Percentiles rank a stretch among this genome's conserved stretches.
Conservation (phyloP, 176 grass and related monocot species). For the Lolium multiflorum region DNA sequence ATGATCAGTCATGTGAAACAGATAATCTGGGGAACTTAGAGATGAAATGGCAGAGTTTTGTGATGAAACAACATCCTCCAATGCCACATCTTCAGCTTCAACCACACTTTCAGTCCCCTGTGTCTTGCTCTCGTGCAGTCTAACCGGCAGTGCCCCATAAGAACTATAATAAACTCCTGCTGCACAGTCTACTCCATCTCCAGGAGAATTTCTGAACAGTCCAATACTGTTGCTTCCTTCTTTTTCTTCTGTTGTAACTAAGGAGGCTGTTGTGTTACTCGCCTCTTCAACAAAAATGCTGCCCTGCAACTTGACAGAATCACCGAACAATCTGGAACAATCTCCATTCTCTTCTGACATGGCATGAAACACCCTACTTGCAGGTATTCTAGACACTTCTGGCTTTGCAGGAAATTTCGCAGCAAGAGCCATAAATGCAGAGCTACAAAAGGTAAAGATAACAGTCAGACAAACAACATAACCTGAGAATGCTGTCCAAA, state of each 20-base stretch:
- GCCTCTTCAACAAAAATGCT: slow-evolving; percentile 59
- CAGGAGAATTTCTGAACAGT: slow-evolving; percentile 53
- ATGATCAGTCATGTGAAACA: slow-evolving; percentile 37
- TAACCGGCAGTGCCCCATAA: slow-evolving; percentile 30
- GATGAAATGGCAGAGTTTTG: slow-evolving; percentile 69
- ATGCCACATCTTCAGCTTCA: slow-evolving; percentile 53
- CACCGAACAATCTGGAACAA: slow-evolving; percentile 44
- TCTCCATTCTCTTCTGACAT: slow-evolving; percentile 38
- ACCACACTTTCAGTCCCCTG: slow-evolving; percentile 15
- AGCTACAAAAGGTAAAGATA: neutral
- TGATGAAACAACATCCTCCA: slow-evolving; percentile 66
- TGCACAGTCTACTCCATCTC: slow-evolving; percentile 31
- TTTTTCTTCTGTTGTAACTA: slow-evolving; percentile 62
- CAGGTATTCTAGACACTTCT: neutral
- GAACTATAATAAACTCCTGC: slow-evolving; percentile 46
- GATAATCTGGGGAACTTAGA: slow-evolving; percentile 62
- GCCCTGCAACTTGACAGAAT: slow-evolving; percentile 47
- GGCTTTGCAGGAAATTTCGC: neutral
- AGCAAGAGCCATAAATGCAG: neutral
- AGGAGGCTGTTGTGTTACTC: slow-evolving; percentile 31
- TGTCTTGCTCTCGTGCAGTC: slow-evolving; percentile 50
- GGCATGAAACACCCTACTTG: slow-evolving; percentile 9
- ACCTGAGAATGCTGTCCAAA: slow-evolving; percentile 2
- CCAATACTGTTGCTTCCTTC: slow-evolving; percentile 56
- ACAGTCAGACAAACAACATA: neutral